These are phyloP conservation scores for Nicotiana obtusifolia DNA, from an alignment of 257 asterid species.

Conservation along the genomic window DNA sequence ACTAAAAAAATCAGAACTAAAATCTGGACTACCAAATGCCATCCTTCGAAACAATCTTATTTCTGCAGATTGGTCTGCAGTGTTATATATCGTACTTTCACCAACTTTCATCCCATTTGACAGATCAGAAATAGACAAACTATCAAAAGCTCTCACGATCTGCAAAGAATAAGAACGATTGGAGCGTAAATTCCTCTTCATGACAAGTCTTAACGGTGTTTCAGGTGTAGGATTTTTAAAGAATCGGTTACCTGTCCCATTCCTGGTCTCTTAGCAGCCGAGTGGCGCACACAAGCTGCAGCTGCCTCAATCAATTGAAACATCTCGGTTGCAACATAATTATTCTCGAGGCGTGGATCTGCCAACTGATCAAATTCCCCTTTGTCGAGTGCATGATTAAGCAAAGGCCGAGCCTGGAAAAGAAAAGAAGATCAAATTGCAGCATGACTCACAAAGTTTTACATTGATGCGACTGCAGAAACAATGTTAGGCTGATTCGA, in stretches of 20 bases:
- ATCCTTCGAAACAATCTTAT: constrained; percentile 70
- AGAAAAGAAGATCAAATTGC: constrained; percentile 4
- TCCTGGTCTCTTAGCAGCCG: constrained; percentile 72
- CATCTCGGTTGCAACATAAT: constrained; percentile 55
- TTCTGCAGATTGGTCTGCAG: constrained; percentile 81
- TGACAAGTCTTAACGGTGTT: not conserved
- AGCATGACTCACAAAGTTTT: not conserved
- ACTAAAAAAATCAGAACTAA: constrained; percentile 62
- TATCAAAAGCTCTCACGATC: constrained; percentile 87
- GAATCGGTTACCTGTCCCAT: constrained; percentile 74
- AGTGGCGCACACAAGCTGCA: constrained; percentile 93
- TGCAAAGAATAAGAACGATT: constrained; percentile 16
- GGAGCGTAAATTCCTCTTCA: not conserved
- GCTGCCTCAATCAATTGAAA: constrained; percentile 77
- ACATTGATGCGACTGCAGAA: not conserved
- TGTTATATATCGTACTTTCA: constrained; percentile 63
- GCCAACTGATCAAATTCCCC: constrained; percentile 51
- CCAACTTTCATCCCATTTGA: constrained; percentile 89
- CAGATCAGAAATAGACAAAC: constrained; percentile 54
- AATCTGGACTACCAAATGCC: constrained; percentile 83
- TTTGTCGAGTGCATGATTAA: constrained; percentile 58
- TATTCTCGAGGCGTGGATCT: constrained; percentile 69
- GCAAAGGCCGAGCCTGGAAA: constrained; percentile 84
- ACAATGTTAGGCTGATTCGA: not conserved
- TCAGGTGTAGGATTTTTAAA: not conserved